Conservation (phyloP, 495 filamentous ascomycete genomes). For the Aspergillus diversus region DNA sequence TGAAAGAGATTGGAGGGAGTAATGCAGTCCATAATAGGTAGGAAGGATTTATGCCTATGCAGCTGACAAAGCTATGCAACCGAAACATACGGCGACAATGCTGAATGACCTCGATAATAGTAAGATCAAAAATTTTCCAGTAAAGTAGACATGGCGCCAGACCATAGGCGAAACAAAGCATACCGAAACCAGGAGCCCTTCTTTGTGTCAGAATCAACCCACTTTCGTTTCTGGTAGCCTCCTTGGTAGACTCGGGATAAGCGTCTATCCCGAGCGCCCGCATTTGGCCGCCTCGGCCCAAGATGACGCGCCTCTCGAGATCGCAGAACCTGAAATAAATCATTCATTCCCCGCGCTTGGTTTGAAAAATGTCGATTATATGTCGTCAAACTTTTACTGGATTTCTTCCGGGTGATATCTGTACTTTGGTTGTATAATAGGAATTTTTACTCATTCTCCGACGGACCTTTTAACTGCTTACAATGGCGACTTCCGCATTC, state of each 20-base stretch:
- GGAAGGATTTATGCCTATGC: not conserved
- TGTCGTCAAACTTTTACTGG: not conserved
- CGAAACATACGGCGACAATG: not conserved
- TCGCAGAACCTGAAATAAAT: not conserved
- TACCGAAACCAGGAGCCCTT: not conserved
- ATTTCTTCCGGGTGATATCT: not conserved
- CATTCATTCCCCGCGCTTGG: not conserved
- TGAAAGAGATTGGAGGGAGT: not conserved
- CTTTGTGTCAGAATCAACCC: not conserved
- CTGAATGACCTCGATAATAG: too few relatives aligned
- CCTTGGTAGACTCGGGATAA: not conserved
- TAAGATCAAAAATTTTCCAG: not conserved
- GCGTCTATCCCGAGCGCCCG: not conserved
- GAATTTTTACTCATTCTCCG: not conserved
- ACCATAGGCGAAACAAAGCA: not conserved
- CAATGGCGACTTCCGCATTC: constrained; percentile 21
- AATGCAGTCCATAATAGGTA: not conserved
- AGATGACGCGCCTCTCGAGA: not conserved
- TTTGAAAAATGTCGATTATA: not conserved
- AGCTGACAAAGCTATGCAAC: not conserved
- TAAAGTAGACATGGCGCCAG: not conserved
- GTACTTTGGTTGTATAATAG: not conserved
- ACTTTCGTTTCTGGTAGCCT: not conserved
- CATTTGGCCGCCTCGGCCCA: not conserved
- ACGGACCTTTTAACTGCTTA: not conserved